phyloP scores from a whole-genome alignment of 2,329 filamentous ascomycete genomes.

The Xylariaceae sp. region DNA sequence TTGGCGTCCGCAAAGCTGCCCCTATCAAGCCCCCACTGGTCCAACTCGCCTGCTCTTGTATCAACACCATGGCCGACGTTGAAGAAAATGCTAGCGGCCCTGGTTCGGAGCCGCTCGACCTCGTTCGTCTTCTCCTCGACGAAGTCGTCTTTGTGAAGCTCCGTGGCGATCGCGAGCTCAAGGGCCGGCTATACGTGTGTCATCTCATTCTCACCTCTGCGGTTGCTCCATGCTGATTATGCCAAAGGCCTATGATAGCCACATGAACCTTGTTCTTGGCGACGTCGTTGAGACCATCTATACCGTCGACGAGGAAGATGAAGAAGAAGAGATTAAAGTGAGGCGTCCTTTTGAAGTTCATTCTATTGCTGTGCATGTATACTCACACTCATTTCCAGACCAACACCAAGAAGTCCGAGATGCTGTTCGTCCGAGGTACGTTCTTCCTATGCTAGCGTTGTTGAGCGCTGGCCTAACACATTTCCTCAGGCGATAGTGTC shows the following conservation, averaged over 20 bases:
- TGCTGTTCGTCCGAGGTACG: constrained; percentile 95
- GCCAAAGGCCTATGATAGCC: constrained; percentile 87
- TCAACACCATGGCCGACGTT: constrained; percentile 71
- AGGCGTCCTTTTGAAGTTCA: constrained; percentile 22
- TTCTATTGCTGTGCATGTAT: constrained; percentile 4
- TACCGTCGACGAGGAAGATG: constrained; percentile 82
- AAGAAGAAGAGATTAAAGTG: constrained; percentile 73
- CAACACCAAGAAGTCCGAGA: constrained; percentile 94
- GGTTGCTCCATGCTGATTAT: constrained; percentile 4
- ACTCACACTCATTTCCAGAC: constrained; percentile 50
- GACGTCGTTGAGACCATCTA: constrained; percentile 98
- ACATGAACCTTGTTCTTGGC: constrained; percentile 94
- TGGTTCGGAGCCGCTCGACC: constrained; percentile 88
- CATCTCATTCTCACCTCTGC: constrained; percentile 1
- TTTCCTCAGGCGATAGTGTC: constrained; percentile 60
- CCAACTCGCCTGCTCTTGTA: background rate
- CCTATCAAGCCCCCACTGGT: background rate
- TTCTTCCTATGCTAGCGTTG: constrained; percentile 16
- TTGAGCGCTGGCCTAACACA: constrained; percentile 18
- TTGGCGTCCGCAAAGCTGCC: background rate
- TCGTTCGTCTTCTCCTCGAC: constrained; percentile 90
- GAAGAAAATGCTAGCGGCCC: constrained; percentile 72
- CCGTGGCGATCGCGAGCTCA: constrained; percentile 89
- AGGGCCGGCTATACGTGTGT: constrained; percentile 88
- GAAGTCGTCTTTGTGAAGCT: constrained; percentile 98